Percentiles rank a stretch among this genome's conserved stretches.
These are phyloP conservation scores for Setomelanomma holmii DNA, from an alignment of 2,329 filamentous ascomycete species.

Conservation along the genomic window DNA sequence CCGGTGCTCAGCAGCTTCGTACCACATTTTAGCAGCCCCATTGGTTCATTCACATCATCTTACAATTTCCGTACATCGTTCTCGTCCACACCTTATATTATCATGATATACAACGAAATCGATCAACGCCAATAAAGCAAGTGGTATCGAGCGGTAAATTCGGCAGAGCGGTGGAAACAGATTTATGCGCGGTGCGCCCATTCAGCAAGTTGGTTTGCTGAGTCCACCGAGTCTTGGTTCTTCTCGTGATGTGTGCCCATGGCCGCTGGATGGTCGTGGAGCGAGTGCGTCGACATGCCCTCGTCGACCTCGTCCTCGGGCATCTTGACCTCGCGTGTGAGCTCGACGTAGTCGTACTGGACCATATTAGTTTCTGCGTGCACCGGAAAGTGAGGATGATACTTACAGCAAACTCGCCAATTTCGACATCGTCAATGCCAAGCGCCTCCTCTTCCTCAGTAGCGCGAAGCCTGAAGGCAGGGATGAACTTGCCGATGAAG, in stretches of 20 bases:
- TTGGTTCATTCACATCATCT: background rate
- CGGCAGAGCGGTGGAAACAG: background rate
- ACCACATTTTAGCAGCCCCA: background rate
- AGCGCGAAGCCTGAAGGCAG: conserved; percentile 76
- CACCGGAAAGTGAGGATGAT: background rate
- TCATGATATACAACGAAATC: background rate
- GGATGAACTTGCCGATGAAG: conserved; percentile 79
- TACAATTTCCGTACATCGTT: background rate
- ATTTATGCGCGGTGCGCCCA: conserved; percentile 44
- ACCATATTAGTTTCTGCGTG: conserved; percentile 10
- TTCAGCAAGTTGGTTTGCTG: conserved; percentile 42
- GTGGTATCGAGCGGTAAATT: conserved; percentile 1
- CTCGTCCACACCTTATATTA: background rate
- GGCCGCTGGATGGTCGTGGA: conserved; percentile 34
- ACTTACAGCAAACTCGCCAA: conserved; percentile 85
- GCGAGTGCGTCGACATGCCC: conserved; percentile 44
- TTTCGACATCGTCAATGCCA: conserved; percentile 87
- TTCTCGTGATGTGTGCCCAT: conserved; percentile 46
- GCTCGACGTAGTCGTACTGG: conserved; percentile 86
- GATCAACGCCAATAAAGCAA: background rate
- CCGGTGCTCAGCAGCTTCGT: background rate
- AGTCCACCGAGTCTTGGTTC: conserved; percentile 47
- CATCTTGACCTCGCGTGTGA: conserved; percentile 66
- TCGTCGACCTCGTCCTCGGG: conserved; percentile 49
- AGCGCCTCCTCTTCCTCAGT: conserved; percentile 80